Conservation (phyloP, 2,329 filamentous ascomycete genomes). For the Herpotrichia juniperi region DNA sequence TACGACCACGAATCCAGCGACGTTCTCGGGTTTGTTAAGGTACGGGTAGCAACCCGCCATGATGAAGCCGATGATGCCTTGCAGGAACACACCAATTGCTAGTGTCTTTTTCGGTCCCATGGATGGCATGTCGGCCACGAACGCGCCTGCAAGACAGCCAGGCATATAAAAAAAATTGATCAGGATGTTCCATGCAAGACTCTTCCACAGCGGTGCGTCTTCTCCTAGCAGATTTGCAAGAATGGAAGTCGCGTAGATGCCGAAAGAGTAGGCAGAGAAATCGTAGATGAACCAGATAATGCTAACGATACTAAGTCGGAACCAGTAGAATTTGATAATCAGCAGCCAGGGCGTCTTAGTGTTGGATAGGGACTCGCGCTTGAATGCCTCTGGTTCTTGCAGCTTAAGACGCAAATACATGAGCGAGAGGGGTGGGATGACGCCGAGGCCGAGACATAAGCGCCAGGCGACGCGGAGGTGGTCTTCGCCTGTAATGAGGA, state of each 20-base stretch:
- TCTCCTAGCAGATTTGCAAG: constrained; percentile 68
- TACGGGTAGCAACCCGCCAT: constrained; percentile 81
- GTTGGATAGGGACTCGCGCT: constrained; percentile 56
- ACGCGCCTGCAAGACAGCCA: constrained; percentile 78
- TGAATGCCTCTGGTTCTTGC: constrained; percentile 60
- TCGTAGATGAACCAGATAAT: constrained; percentile 64
- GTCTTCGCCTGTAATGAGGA: constrained; percentile 59
- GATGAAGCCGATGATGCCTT: constrained; percentile 83
- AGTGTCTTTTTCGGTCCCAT: constrained; percentile 80
- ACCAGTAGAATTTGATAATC: constrained; percentile 62
- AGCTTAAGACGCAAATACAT: constrained; percentile 65
- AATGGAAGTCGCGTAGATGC: constrained; percentile 82
- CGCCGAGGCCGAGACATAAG: constrained; percentile 68
- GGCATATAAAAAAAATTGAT: constrained; percentile 90
- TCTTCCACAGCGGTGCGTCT: constrained; percentile 69
- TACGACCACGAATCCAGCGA: constrained; percentile 78
- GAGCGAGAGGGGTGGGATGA: constrained; percentile 57
- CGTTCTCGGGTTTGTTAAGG: constrained; percentile 69
- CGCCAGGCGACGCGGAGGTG: constrained; percentile 82
- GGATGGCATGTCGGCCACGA: constrained; percentile 69
- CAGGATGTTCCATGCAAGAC: constrained; percentile 87
- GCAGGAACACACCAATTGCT: constrained; percentile 70
- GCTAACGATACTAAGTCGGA: constrained; percentile 58
- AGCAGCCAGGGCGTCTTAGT: constrained; percentile 48
- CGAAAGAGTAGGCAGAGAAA: constrained; percentile 84